Evolutionary conservation across 805 yeast genomes (phyloP).

Genomic region (Spencermartinsiella europaea): DNA sequence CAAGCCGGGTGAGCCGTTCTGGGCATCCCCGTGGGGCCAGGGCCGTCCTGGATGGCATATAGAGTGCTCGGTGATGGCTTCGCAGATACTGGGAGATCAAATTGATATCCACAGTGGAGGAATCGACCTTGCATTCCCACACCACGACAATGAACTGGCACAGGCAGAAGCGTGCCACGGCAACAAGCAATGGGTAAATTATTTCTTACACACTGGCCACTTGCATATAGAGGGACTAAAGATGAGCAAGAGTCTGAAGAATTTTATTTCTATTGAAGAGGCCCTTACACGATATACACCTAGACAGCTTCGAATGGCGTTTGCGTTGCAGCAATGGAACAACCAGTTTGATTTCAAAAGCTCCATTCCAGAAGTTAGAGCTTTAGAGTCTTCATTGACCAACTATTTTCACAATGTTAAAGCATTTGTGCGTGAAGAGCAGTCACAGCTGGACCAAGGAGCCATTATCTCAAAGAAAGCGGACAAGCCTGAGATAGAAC

Average conservation of each 20-base stretch:
- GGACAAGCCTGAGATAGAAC: slow-evolving; percentile 47
- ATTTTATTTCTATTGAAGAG: slow-evolving; percentile 90
- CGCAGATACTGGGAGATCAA: slow-evolving; percentile 72
- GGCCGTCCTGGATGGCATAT: slow-evolving; percentile 99
- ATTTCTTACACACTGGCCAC: slow-evolving; percentile 95
- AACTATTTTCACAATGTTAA: slow-evolving; percentile 82
- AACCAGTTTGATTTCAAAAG: slow-evolving; percentile 89
- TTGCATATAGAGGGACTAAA: slow-evolving; percentile 97
- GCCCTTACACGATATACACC: slow-evolving; percentile 68
- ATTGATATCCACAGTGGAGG: slow-evolving; percentile 98
- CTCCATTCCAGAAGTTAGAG: slow-evolving; percentile 67
- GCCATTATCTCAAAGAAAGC: slow-evolving; percentile 58
- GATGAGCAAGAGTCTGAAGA: slow-evolving; percentile 93
- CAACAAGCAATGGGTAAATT: slow-evolving; percentile 92
- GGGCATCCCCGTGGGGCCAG: slow-evolving; percentile 94
- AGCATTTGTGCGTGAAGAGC: slow-evolving; percentile 68
- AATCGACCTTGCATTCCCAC: slow-evolving; percentile 95
- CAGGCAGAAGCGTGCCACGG: slow-evolving; percentile 92
- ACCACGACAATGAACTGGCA: slow-evolving; percentile 97
- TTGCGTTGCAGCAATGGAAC: slow-evolving; percentile 91
- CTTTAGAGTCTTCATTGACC: slow-evolving; percentile 66
- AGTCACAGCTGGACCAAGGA: slow-evolving; percentile 44
- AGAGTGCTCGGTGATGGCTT: slow-evolving; percentile 98
- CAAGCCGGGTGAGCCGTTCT: slow-evolving; percentile 94
- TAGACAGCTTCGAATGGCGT: slow-evolving; percentile 84